Evolutionary conservation across 495 filamentous ascomycete species (phyloP), one percentile per base, ranked within the genome.

Genomic region (Podospora anserina): DNA sequence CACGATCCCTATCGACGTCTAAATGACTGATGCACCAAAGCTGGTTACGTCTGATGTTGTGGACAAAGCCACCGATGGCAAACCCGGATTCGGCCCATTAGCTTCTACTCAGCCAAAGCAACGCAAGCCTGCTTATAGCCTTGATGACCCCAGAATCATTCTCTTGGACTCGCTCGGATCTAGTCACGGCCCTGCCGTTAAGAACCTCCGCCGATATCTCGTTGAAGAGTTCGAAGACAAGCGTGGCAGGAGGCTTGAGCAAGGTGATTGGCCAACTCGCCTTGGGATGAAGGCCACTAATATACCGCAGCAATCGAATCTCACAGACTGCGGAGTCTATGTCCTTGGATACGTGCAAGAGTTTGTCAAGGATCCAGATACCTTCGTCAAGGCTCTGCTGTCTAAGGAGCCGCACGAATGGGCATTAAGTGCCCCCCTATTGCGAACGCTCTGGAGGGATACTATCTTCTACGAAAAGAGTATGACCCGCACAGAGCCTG

Each of bases 281-380:
- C 79, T 89, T 70, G 90, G 90, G 27, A 88, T 91, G 78, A 91
- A 84, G 67, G 92, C 88, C 26, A 87, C 84, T 58, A 78, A 80
- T 32, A 89, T 96, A 20, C 95, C 96, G 1, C 74, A 86, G 63
- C 95, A 99, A 77, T 80, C 86, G 16, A 99, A 98, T 70, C 90
- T 82, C 73, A 93, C 86, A 56, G 95, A 99, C 76, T 99, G 95
- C 75, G 95, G 95, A 2, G 76, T 97, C 1, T 98, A 88, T 75
- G 79, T 98, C 9, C 78, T 97, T 11, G 90, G 87, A 3, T 99
- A 98, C 69, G 76, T 95, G 28, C 87, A 91, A 70, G 88, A 89
- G 69, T 97, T 99, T 67, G 83, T 93, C 2, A 78, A 86, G 63
- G 73, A 89, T 63, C 93, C 92, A 4, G 85, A 89, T 60, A 69